Percentiles rank a stretch among this genome's conserved stretches.
Conservation (phyloP, 371 early-diverging fungal genomes). For the Syncephalastrum racemosum region DNA sequence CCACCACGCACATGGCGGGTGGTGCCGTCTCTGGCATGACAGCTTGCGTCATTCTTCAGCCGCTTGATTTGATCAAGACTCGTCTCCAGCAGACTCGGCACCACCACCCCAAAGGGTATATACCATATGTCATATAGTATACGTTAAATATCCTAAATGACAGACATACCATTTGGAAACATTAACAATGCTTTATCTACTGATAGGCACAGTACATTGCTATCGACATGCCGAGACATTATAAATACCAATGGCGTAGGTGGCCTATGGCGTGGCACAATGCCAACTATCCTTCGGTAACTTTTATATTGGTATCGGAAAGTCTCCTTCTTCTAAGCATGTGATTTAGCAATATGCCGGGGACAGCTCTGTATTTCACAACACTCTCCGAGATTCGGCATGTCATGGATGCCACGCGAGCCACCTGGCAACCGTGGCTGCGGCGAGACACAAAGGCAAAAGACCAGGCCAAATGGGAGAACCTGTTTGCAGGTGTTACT, state of each 20-base stretch:
- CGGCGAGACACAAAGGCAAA: conserved; percentile 6
- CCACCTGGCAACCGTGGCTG: conserved; percentile 16
- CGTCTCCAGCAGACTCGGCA: conserved; percentile 75
- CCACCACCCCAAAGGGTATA: conserved; percentile 24
- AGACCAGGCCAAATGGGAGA: conserved; percentile 53
- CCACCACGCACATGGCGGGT: conserved; percentile 64
- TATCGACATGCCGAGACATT: conserved; percentile 57
- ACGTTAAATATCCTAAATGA: no score
- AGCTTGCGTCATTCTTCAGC: conserved; percentile 86
- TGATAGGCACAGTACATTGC: conserved; percentile 46
- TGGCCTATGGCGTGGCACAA: conserved; percentile 92
- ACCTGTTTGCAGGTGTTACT: conserved; percentile 75
- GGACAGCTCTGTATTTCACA: conserved; percentile 80
- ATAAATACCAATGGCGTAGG: conserved; percentile 61
- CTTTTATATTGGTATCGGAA: no score
- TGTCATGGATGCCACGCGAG: conserved; percentile 40
- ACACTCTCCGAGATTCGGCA: conserved; percentile 55
- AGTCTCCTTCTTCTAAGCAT: not conserved
- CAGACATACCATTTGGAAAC: not conserved
- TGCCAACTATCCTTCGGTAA: conserved; percentile 81
- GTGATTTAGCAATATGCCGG: conserved; percentile 74
- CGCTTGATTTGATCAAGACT: conserved; percentile 90
- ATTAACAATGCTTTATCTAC: not conserved
- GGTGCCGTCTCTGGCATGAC: conserved; percentile 83
- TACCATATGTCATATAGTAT: no score